These are phyloP conservation scores for Teunomyces atbi DNA, from an alignment of 805 yeast species.

Conservation along the genomic window DNA sequence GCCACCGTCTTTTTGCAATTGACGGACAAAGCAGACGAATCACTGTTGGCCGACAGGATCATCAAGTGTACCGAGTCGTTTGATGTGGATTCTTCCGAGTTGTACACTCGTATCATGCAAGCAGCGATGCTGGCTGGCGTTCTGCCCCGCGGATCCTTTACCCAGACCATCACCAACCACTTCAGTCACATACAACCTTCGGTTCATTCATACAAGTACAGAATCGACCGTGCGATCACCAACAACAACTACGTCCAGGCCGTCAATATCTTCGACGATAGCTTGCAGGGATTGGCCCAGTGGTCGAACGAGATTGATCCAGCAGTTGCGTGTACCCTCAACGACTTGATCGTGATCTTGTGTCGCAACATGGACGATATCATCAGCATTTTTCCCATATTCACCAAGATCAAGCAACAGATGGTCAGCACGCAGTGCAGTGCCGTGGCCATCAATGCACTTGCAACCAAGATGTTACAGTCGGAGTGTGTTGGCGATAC, in stretches of 20 bases:
- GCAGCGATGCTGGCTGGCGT: slow-evolving; percentile 13
- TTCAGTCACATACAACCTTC: slow-evolving; percentile 12
- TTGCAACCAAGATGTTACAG: slow-evolving; percentile 28
- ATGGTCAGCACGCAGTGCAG: slow-evolving; percentile 27
- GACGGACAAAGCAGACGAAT: neutral
- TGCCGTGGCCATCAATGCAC: slow-evolving; percentile 26
- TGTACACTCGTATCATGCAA: slow-evolving; percentile 18
- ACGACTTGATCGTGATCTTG: slow-evolving; percentile 40
- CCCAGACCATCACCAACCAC: slow-evolving; percentile 13
- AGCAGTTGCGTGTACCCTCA: slow-evolving; percentile 41
- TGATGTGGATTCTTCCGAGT: slow-evolving; percentile 11
- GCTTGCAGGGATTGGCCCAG: slow-evolving; percentile 18
- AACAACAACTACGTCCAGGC: slow-evolving; percentile 21
- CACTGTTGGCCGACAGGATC: slow-evolving; percentile 1
- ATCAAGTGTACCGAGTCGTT: neutral
- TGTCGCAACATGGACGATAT: slow-evolving; percentile 28
- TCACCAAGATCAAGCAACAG: slow-evolving; percentile 37
- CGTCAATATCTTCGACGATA: slow-evolving; percentile 29
- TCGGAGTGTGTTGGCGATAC: slow-evolving; percentile 40
- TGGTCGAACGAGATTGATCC: slow-evolving; percentile 32
- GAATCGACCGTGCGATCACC: slow-evolving; percentile 28
- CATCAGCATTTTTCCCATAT: slow-evolving; percentile 27
- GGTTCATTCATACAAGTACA: slow-evolving; percentile 24
- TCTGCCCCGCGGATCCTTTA: slow-evolving; percentile 20
- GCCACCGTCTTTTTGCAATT: slow-evolving; percentile 12